Conservation (phyloP, 345 rosid genomes). For the Passiflora organensis region DNA sequence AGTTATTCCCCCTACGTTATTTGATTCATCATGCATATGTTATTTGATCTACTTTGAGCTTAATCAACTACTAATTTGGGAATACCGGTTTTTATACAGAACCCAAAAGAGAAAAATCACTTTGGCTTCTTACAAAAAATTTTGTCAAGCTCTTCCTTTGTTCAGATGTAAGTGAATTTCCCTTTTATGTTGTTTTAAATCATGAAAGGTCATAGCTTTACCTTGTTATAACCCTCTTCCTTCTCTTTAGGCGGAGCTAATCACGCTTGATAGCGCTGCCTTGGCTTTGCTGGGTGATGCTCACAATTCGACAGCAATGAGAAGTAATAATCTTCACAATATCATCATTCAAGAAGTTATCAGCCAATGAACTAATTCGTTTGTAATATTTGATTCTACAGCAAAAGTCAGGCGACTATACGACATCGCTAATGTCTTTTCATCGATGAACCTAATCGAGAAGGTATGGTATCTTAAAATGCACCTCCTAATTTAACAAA, state of each 20-base stretch:
- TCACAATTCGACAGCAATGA: conserved; percentile 16
- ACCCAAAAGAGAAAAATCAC: conserved; percentile 25
- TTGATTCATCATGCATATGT: conserved; percentile 8
- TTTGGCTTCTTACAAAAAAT: conserved; percentile 30
- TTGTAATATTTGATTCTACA: conserved; percentile 11
- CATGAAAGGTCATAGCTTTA: no score
- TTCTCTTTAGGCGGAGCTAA: conserved; percentile 15
- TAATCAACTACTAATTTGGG: no score
- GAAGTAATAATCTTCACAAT: conserved; percentile 15
- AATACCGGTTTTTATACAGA: conserved; percentile 12
- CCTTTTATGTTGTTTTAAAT: background rate
- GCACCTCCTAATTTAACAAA: background rate
- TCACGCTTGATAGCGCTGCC: conserved; percentile 32
- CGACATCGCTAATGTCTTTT: conserved; percentile 33
- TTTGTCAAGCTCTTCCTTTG: conserved; percentile 34
- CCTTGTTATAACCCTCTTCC: background rate
- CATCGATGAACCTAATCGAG: conserved; percentile 30
- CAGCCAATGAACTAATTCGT: background rate
- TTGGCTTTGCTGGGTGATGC: conserved; percentile 25
- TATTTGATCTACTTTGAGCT: background rate
- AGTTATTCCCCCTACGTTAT: conserved; percentile 3
- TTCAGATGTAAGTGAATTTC: conserved; percentile 14
- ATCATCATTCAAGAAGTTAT: background rate
- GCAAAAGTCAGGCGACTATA: conserved; percentile 35
- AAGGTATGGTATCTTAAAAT: conserved; percentile 8